Conservation (phyloP, 2,329 filamentous ascomycete genomes). For the Hirsutella rhossiliensis region DNA sequence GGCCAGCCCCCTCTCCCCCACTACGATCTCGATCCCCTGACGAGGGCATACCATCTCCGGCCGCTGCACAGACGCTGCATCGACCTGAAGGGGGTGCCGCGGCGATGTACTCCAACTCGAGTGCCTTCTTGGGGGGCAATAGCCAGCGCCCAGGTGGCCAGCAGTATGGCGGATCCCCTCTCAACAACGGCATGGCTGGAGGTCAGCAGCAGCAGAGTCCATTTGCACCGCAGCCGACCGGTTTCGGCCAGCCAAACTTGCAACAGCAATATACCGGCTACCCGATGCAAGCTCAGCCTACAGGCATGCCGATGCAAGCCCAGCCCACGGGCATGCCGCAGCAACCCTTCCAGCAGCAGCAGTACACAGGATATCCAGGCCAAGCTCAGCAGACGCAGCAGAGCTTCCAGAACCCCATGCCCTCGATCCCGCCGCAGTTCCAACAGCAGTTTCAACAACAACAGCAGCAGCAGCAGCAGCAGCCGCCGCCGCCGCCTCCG, state of each 20-base stretch:
- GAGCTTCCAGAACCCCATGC: constrained; percentile 47
- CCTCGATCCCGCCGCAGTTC: constrained; percentile 46
- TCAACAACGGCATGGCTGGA: constrained; percentile 44
- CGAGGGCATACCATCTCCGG: not conserved
- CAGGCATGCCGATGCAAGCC: constrained; percentile 40
- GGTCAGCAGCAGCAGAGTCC: constrained; percentile 30
- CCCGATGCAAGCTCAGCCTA: constrained; percentile 33
- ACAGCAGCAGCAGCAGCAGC: constrained; percentile 20
- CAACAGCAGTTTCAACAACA: constrained; percentile 48
- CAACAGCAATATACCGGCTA: constrained; percentile 51
- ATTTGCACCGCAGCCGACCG: constrained; percentile 48
- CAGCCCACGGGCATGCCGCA: constrained; percentile 37
- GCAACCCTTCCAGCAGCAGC: constrained; percentile 48
- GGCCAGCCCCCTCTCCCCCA: not conserved
- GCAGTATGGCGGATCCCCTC: constrained; percentile 20
- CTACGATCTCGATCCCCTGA: not conserved
- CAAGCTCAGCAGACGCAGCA: constrained; percentile 41
- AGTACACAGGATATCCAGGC: constrained; percentile 53
- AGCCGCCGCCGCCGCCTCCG: constrained; percentile 33
- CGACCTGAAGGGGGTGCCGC: not conserved
- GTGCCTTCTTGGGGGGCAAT: constrained; percentile 70
- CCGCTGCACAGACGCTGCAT: not conserved
- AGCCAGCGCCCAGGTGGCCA: constrained; percentile 59
- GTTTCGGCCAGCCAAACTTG: constrained; percentile 38
- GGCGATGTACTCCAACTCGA: constrained; percentile 81